Conservation (phyloP, 805 yeast species). For the Isabelozyma gotoi region DNA sequence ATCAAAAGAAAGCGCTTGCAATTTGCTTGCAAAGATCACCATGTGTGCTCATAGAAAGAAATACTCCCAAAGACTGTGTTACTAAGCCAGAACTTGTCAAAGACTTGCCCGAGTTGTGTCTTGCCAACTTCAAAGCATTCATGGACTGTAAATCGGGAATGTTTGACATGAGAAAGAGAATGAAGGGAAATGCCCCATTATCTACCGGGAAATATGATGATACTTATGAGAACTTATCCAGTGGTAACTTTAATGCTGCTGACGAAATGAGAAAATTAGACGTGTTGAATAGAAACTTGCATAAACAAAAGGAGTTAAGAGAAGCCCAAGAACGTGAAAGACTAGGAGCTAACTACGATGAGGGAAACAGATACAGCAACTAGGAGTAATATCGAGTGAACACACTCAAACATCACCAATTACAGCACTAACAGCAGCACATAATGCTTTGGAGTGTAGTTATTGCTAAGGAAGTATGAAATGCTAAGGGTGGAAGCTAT, state of each 20-base stretch:
- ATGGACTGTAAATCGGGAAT: conserved; percentile 89
- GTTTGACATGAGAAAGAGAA: conserved; percentile 87
- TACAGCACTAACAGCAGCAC: too few relatives aligned
- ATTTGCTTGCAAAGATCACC: conserved; percentile 95
- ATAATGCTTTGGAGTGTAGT: too few relatives aligned
- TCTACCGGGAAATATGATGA: conserved; percentile 93
- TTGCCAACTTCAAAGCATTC: conserved; percentile 79
- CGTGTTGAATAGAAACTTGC: conserved; percentile 52
- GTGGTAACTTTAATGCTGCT: conserved; percentile 78
- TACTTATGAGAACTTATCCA: conserved; percentile 72
- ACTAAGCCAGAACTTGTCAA: conserved; percentile 73
- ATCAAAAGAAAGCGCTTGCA: conserved; percentile 92
- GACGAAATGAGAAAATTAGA: conserved; percentile 78
- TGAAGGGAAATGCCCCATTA: conserved; percentile 89
- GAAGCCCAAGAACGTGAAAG: conserved; percentile 33
- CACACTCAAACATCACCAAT: too few relatives aligned
- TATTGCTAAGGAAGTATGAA: too few relatives aligned
- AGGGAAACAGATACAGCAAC: background rate
- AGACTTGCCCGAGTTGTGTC: conserved; percentile 84
- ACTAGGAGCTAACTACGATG: conserved; percentile 2
- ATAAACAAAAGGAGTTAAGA: conserved; percentile 23
- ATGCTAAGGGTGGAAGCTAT: too few relatives aligned
- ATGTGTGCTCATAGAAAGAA: conserved; percentile 85
- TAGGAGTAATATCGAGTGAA: too few relatives aligned
- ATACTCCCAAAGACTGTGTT: conserved; percentile 86